Base-by-base conservation (phyloP, 345 rosid species). In the Cardiospermum halicacabum region DNA sequence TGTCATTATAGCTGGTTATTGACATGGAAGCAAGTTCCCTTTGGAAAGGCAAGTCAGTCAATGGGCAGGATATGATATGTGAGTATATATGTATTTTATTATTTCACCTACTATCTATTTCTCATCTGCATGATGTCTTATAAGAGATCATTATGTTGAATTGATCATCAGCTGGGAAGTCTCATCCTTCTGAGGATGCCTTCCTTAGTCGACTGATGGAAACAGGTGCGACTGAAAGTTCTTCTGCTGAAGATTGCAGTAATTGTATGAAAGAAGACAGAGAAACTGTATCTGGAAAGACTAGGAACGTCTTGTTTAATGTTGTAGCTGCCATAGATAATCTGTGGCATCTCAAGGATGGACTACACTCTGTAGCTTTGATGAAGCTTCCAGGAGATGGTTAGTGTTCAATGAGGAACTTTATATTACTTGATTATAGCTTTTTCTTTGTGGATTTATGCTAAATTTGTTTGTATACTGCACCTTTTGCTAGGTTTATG, bases 191-290 rank as follows among this genome's bases (percentile, higher is more conserved):
- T 3, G 78, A 83, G 76, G 87, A 85, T 53, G 82, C 77, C 68
- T 88, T 91, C 62, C 85, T 83, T 60, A 72, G 83, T 69, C 86
- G 96, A 45, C 90, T 95, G 18, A 70, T 70, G 13, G 91, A 87
- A 75, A 84, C 88, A 24, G 96, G 95, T 76, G 99, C 96, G n/a
- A 91, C 89, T 27, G 97, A 91, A 72, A 82, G 80, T 81, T 89
- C 92, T 48, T 85, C 84, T 1, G 49, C 82, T 15, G 66, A 57
- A 69, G 75, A 64, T 67, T 76, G 84, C 76, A 74, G 70, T 27
- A 72, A 68, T 71, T 69, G 39, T 63, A 78, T 80, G 56, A 84
- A 82, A 68, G 88, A 76, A 66, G 72, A 70, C 32, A 60, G 73
- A 57, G 81, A 67, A 58, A 73, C 63, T 58, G 65, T 72, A 10